Evolutionary conservation across 2,329 filamentous ascomycete genomes (phyloP), one percentile per base, ranked within the genome.

Genomic region (Graphilbum ipis-grandicollis): DNA sequence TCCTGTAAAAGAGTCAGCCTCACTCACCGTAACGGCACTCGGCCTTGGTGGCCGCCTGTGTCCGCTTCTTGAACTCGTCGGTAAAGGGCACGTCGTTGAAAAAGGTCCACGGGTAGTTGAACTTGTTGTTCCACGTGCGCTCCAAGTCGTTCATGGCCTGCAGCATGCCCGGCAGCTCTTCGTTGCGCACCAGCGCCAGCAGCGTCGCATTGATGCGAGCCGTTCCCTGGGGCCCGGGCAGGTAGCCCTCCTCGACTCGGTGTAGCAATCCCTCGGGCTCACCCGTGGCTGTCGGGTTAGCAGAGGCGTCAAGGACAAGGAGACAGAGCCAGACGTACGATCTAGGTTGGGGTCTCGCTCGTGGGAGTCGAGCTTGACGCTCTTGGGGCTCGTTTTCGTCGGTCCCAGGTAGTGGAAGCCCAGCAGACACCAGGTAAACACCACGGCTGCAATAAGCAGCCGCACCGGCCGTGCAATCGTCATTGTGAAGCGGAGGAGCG

Each of bases 61-160:
- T 96, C 56, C 70, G 73, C 49, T 63, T 64, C 61, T 92, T 96
- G 64, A 98, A 98, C 49, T 96, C 86, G 14, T 90, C 80, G 3
- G 79, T 77, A 52, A 98, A 98, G 14, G 83, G 82, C 36, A 82
- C 77, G 52, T 98, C 88, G 59, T 98, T 98, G 68, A 98, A 92
- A 56, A 98, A 98, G 9, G 85, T 94, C 84, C 90, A 98, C 0
- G 90, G 90, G 53, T 98, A 98, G 63, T 98, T 98, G 71, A 96
- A 98, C 54, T 98, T 98, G 65, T 74, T 66, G 52, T 98, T 98
- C 85, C 86, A 98, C 1, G 88, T 96, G 46, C 79, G 65, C 60
- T 98, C 90, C 41, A 98, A 67, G 52, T 98, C 88, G 38, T 60
- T 59, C 83, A 98, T 98, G 19, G 85, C 84, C 52, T 78, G 71